Conservation (phyloP, 768 basidiomycete species). For the Suillus clintonianus region DNA sequence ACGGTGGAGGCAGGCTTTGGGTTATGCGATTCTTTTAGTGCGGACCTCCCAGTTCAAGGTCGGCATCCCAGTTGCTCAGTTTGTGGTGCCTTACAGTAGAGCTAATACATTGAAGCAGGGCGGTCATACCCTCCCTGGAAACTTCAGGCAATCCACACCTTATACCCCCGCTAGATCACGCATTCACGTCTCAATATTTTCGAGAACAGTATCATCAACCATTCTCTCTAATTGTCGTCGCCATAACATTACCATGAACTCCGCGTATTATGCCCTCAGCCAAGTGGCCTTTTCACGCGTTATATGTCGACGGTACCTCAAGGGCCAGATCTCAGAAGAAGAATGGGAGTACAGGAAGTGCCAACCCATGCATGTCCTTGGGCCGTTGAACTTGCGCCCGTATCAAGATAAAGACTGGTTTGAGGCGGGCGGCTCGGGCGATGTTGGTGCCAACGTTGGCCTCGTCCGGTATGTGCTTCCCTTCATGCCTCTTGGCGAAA, state of each 20-base stretch:
- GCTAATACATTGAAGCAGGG: slow-evolving; percentile 38
- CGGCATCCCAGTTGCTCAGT: background rate
- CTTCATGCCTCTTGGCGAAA: slow-evolving; percentile 43
- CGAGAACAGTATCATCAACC: slow-evolving; percentile 26
- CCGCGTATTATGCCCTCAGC: slow-evolving; percentile 47
- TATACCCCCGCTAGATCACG: slow-evolving; percentile 43
- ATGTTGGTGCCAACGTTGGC: slow-evolving; percentile 43
- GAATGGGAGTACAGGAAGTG: slow-evolving; percentile 54
- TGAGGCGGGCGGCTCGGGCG: slow-evolving; percentile 41
- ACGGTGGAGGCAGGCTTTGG: slow-evolving; percentile 51
- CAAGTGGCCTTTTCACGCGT: slow-evolving; percentile 53
- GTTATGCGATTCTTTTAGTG: slow-evolving; percentile 34
- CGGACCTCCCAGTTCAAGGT: slow-evolving; percentile 39
- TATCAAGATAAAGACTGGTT: slow-evolving; percentile 49
- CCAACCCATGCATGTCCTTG: slow-evolving; percentile 51
- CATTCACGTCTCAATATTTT: slow-evolving; percentile 21
- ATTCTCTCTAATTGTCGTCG: slow-evolving; percentile 41
- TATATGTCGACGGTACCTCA: slow-evolving; percentile 44
- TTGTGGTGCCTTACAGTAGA: background rate
- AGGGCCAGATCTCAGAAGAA: slow-evolving; percentile 44
- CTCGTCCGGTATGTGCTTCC: slow-evolving; percentile 46
- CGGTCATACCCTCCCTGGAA: slow-evolving; percentile 53
- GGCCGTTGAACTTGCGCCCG: slow-evolving; percentile 53
- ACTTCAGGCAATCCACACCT: slow-evolving; percentile 34
- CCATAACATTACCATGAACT: slow-evolving; percentile 48